Conservation (phyloP, 495 filamentous ascomycete genomes). For the Neurospora discreta region DNA sequence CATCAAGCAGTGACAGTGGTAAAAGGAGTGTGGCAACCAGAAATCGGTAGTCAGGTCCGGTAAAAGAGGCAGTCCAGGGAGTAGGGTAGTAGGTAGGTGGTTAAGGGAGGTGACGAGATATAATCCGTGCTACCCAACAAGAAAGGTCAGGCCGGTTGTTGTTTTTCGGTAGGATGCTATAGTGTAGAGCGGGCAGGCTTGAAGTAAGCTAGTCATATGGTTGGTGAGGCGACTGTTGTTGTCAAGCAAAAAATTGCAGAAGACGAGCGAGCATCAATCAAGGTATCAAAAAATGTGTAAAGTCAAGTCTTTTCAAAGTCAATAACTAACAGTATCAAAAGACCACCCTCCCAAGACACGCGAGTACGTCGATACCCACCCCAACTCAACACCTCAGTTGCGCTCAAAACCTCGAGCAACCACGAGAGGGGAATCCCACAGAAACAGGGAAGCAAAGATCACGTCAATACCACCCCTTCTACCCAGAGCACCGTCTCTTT, state of each 20-base stretch:
- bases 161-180: neutral
- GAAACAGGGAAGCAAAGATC: neutral
- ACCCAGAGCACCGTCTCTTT: neutral
- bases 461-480: neutral
- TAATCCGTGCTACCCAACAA: neutral
- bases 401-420: neutral
- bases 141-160: neutral
- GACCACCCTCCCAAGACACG: neutral
- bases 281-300: no score
- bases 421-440: neutral
- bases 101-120: neutral
- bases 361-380: neutral
- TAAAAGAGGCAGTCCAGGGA: neutral
- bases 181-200: neutral
- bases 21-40: neutral
- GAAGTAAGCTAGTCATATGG: neutral
- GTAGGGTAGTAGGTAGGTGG: neutral
- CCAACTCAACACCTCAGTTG: neutral
- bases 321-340: neutral
- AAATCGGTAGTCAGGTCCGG: neutral
- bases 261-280: no score
- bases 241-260: no score
- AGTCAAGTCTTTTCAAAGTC: neutral
- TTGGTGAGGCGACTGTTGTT: no score
- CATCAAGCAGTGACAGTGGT: neutral